Base-by-base conservation (phyloP, 352 stramenopile species). In the Pythium coloratum region DNA sequence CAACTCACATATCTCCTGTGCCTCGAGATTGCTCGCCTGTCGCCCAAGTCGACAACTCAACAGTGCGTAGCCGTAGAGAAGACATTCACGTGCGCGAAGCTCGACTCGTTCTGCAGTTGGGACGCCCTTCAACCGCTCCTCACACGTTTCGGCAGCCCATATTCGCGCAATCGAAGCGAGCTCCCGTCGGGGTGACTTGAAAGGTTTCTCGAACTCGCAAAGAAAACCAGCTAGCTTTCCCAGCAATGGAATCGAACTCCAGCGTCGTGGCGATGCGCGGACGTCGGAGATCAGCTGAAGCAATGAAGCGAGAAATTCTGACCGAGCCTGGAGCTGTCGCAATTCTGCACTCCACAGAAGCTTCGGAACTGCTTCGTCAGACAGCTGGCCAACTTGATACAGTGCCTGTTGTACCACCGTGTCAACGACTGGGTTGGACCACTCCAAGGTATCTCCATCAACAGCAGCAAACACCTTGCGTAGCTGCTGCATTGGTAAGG, bases 401-500 rank as follows among this genome's bases (percentile, higher is more conserved):
- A 89, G 40, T 4, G 75, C 75, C 64, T 89, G 78, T 2, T 64
- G 70, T 1, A 87, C 66, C n/a, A 88, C 60, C 9, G 44, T 72
- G 20, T 47, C 30, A 6, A 91, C 78, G 20, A 70, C 70, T 3
- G 57, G 8, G 20, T 84, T 65, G 0, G 67, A 74, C 80, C 80
- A 89, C 9, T 73, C 78, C 18, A 91, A 40, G 0, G 56, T 18
- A 33, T 88, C 75, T 20, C 77, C 68, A 38, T 81, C 46, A 9
- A 91, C 30, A 12, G 78, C 77, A 0, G 62, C 77, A 12, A 76
- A 70, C 24, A 91, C 9, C 28, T 82, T 84, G 3, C 76, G 72
- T 8, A 77, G 65, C 38, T 90, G 78, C 54, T 84, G 77, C 33
- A 87, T 74, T 2, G 82, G 73, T 18, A 76, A 84, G 14, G 78